Conservation (phyloP, 129 eudicot genomes). For the Tanacetum coccineum region DNA sequence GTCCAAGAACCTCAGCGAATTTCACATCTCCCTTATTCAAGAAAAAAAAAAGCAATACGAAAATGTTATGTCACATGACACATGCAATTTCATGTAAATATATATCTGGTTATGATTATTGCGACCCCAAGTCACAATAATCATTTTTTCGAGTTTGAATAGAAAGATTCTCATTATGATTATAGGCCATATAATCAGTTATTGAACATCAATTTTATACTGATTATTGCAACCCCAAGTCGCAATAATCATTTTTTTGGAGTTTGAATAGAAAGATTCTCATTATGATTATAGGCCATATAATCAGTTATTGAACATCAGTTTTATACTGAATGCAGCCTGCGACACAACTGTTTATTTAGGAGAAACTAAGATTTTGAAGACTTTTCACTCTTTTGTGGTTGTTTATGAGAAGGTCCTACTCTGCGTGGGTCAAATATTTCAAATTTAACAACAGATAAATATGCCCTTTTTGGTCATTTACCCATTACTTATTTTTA, state of each 20-base stretch:
- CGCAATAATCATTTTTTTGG: background rate
- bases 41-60: background rate
- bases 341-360: background rate
- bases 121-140: background rate
- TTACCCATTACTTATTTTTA: background rate
- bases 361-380: background rate
- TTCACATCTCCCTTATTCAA: conserved; percentile 81
- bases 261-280: background rate
- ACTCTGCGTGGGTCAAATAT: background rate
- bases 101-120: background rate
- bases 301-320: background rate
- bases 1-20: conserved; percentile 98
- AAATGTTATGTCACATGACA: conserved; percentile 2
- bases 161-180: background rate
- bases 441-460: background rate
- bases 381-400: background rate
- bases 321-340: background rate
- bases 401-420: too few relatives aligned
- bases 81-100: background rate
- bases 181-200: background rate
- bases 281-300: background rate
- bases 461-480: background rate
- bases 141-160: background rate
- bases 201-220: background rate
- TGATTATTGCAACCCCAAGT: too few relatives aligned